Percentiles rank a stretch among this genome's conserved stretches.
Conservation (phyloP, 2,329 filamentous ascomycete species). For the Sporothrix curviconia region DNA sequence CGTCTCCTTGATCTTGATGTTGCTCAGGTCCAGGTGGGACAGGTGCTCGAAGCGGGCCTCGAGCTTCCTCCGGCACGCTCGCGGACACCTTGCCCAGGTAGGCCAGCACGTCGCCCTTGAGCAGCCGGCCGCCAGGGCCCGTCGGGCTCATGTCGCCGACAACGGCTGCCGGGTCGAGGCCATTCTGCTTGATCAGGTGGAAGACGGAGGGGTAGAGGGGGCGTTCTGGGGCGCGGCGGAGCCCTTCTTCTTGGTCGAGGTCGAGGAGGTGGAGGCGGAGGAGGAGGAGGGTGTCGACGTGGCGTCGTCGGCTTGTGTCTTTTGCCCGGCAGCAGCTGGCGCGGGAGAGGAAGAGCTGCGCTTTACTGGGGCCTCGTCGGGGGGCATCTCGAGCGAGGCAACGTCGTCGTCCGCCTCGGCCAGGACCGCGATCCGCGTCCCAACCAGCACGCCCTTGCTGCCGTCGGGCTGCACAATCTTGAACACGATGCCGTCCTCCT, state of each 20-base stretch:
- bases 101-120: conserved; percentile 93
- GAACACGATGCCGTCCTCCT: conserved; percentile 78
- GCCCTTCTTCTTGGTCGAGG: conserved; percentile 45
- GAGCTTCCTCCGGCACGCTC: conserved; percentile 62
- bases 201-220: conserved; percentile 77
- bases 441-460: conserved; percentile 70
- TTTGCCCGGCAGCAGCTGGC: conserved; percentile 17
- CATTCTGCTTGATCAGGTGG: conserved; percentile 72
- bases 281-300: not conserved
- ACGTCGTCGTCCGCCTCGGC: conserved; percentile 79
- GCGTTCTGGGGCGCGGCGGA: conserved; percentile 44
- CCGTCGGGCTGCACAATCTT: conserved; percentile 74
- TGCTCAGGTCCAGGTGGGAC: conserved; percentile 82
- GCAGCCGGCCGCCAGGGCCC: conserved; percentile 77
- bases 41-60: conserved; percentile 68
- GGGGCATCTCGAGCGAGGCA: conserved; percentile 64
- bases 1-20: conserved; percentile 67
- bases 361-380: conserved; percentile 45
- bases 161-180: conserved; percentile 62
- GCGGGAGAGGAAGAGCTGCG: too few species aligned
- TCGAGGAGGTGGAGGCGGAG: conserved; percentile 9
- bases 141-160: conserved; percentile 77
- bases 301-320: conserved; percentile 1
- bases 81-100: conserved; percentile 74
- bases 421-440: conserved; percentile 72